phyloP scores from a whole-genome alignment of 1,284 basidiomycete genomes.

The Ustilago vetiveriae region DNA sequence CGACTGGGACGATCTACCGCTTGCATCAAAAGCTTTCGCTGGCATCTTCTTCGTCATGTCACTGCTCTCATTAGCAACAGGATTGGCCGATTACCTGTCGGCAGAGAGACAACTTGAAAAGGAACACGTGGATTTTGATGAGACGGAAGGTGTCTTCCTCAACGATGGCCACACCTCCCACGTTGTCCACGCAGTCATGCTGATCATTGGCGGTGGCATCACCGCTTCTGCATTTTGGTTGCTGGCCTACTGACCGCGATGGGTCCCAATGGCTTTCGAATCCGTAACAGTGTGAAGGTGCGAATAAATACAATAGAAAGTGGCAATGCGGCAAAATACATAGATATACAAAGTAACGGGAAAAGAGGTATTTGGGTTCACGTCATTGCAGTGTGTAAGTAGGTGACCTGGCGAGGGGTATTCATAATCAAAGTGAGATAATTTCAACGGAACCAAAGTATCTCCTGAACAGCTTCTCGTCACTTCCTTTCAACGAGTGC shows the following conservation, averaged over 20 bases:
- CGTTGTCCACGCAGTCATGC: slow-evolving; percentile 27
- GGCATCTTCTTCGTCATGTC: slow-evolving; percentile 26
- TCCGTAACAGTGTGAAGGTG: neutral
- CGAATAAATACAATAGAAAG: too few species aligned
- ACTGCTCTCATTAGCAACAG: slow-evolving; percentile 17
- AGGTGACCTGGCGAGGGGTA: too few species aligned
- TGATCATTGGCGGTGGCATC: slow-evolving; percentile 27
- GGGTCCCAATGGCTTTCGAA: too few species aligned
- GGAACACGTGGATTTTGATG: slow-evolving; percentile 45
- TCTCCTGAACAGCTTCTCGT: too few species aligned
- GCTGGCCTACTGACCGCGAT: slow-evolving; percentile 15
- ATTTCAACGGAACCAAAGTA: too few species aligned
- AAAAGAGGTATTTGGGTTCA: neutral
- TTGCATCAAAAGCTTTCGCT: slow-evolving; percentile 23
- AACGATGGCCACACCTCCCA: slow-evolving; percentile 34
- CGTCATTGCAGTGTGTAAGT: too few species aligned
- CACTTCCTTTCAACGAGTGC: slow-evolving; percentile 1
- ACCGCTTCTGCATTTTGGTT: slow-evolving; percentile 27
- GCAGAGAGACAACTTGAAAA: slow-evolving; percentile 31
- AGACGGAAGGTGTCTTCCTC: slow-evolving; percentile 39
- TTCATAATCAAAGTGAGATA: neutral
- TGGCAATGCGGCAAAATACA: too few species aligned
- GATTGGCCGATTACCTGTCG: slow-evolving; percentile 19
- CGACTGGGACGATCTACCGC: slow-evolving; percentile 24
- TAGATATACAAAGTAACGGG: neutral